phyloP scores from a whole-genome alignment of 495 filamentous ascomycete genomes.

The Penicillium argentinense region DNA sequence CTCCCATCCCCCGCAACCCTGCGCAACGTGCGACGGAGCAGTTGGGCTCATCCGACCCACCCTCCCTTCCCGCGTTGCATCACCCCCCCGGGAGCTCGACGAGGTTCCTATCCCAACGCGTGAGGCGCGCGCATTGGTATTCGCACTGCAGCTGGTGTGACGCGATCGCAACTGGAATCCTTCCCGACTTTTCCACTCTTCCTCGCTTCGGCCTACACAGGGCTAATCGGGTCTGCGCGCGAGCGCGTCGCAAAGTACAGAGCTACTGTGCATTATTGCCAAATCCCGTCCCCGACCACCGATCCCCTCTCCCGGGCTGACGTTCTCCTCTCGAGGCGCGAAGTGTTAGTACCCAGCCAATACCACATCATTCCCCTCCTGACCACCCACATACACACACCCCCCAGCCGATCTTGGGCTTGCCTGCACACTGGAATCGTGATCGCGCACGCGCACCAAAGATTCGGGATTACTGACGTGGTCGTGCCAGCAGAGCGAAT shows the following conservation, averaged over 20 bases:
- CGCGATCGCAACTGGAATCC: slow-evolving; percentile 17
- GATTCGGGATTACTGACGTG: slow-evolving; percentile 45
- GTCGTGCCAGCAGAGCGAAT: slow-evolving; percentile 47
- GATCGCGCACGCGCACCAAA: slow-evolving; percentile 26
- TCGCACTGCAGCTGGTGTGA: slow-evolving; percentile 25
- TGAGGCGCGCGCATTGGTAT: slow-evolving; percentile 33
- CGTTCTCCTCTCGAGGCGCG: slow-evolving; percentile 38
- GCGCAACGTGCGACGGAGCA: slow-evolving; percentile 35
- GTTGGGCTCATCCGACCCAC: slow-evolving; percentile 39
- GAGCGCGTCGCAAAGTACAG: slow-evolving; percentile 38
- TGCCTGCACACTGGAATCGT: slow-evolving; percentile 20
- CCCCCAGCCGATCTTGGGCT: slow-evolving; percentile 20
- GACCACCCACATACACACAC: slow-evolving; percentile 16
- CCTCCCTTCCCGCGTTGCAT: slow-evolving; percentile 38
- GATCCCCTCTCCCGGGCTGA: slow-evolving; percentile 26
- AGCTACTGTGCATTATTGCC: slow-evolving; percentile 34
- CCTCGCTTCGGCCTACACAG: slow-evolving; percentile 14
- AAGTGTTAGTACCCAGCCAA: slow-evolving; percentile 49
- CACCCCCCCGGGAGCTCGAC: slow-evolving; percentile 9
- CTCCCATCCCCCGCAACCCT: slow-evolving; percentile 16
- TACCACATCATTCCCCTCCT: slow-evolving; percentile 21
- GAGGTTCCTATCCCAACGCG: slow-evolving; percentile 18
- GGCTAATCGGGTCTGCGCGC: slow-evolving; percentile 29
- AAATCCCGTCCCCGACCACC: slow-evolving; percentile 19
- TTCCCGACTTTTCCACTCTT: slow-evolving; percentile 14